Conservation (phyloP, 1,284 basidiomycete species). For the Fomes fomentarius region DNA sequence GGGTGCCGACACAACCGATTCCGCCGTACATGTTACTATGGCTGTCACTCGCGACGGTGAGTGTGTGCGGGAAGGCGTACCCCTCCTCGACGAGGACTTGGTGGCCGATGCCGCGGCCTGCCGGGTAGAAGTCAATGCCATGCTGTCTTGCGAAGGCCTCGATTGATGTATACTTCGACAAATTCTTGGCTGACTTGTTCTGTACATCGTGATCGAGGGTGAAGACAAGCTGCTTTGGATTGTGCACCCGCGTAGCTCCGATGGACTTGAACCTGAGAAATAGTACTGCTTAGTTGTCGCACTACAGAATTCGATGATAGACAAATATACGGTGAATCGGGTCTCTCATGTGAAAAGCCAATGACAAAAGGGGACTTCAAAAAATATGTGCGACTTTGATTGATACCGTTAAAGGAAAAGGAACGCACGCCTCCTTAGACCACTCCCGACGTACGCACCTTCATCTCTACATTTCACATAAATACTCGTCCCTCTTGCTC, state of each 20-base stretch:
- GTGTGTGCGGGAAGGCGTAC: conserved; percentile 92
- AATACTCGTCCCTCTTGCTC: too few species aligned
- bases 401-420: too few species aligned
- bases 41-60: conserved; percentile 95
- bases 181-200: conserved; percentile 93
- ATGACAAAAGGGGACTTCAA: too few species aligned
- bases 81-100: conserved; percentile 96
- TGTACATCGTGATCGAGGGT: conserved; percentile 99
- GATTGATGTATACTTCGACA: conserved; percentile 92
- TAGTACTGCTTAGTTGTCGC: not conserved
- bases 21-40: conserved; percentile 99
- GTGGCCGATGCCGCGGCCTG: conserved; percentile 97
- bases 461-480: too few species aligned
- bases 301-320: not conserved
- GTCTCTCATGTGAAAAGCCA: too few species aligned
- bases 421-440: too few species aligned
- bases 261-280: conserved; percentile 87
- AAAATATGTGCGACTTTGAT: too few species aligned
- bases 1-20: conserved; percentile 95
- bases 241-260: conserved; percentile 85
- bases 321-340: too few species aligned
- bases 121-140: conserved; percentile 94
- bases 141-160: conserved; percentile 90
- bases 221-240: conserved; percentile 90
- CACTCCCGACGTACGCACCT: too few species aligned